Conservation (phyloP, 106 monocot species). For the Vanilla planifolia region DNA sequence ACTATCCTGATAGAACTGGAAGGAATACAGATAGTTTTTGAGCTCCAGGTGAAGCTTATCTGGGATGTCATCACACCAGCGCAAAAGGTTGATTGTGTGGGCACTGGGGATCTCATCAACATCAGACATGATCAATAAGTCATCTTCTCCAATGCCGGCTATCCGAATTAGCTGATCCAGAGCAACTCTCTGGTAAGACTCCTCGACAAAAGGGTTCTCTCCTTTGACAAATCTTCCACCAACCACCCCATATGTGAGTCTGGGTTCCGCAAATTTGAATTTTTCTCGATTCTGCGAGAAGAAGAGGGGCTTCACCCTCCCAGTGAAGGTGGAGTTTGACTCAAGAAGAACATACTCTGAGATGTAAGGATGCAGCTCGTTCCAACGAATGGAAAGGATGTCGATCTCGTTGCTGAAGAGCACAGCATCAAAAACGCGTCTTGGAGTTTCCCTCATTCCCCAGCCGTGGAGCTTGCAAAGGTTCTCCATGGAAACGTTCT, state of each 20-base stretch:
- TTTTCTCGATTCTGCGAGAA: conserved; percentile 44
- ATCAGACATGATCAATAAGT: conserved; percentile 84
- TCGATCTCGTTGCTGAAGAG: conserved; percentile 93
- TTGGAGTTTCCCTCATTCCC: conserved; percentile 62
- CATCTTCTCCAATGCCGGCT: conserved; percentile 67
- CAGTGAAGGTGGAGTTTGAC: conserved; percentile 93
- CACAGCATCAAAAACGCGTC: conserved; percentile 89
- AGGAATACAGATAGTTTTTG: conserved; percentile 81
- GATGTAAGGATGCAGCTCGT: conserved; percentile 74
- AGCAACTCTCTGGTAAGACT: conserved; percentile 65
- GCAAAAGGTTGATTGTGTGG: conserved; percentile 72
- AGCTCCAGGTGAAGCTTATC: conserved; percentile 70
- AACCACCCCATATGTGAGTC: conserved; percentile 71
- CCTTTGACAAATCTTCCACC: conserved; percentile 71
- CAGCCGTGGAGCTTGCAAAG: conserved; percentile 86
- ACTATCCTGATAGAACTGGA: conserved; percentile 68
- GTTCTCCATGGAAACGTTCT: conserved; percentile 56
- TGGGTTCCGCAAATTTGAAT: conserved; percentile 53
- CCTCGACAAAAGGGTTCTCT: conserved; percentile 87
- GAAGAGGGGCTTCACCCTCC: conserved; percentile 50
- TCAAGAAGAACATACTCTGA: conserved; percentile 85
- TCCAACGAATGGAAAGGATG: conserved; percentile 77
- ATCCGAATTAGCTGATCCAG: conserved; percentile 57
- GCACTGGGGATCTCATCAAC: conserved; percentile 90
- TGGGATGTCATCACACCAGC: conserved; percentile 86